Evolutionary conservation across 2,329 filamentous ascomycete species (phyloP).

Genomic region (Dactylellina leptospora): DNA sequence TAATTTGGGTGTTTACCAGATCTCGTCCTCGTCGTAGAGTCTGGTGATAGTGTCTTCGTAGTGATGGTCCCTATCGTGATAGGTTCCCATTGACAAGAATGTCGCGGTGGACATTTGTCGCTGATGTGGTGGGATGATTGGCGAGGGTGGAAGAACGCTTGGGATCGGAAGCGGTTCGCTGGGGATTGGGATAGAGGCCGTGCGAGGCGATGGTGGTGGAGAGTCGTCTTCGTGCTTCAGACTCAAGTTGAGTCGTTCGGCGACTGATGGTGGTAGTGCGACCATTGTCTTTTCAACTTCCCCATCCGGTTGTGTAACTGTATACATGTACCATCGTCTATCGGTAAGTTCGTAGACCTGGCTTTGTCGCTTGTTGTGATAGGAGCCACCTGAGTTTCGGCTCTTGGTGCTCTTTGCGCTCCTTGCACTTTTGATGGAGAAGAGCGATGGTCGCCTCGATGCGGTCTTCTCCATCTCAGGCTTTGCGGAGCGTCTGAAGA

Average conservation of each 20-base stretch:
- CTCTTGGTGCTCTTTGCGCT: slow-evolving; percentile 45
- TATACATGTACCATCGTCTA: slow-evolving; percentile 53
- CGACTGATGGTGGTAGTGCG: slow-evolving; percentile 41
- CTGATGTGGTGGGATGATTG: slow-evolving; percentile 36
- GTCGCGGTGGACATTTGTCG: slow-evolving; percentile 43
- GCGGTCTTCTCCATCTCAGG: slow-evolving; percentile 39
- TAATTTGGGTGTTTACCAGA: slow-evolving; percentile 44
- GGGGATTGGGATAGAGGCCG: slow-evolving; percentile 44
- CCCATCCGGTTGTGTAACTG: slow-evolving; percentile 46
- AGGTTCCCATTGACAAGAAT: slow-evolving; percentile 31
- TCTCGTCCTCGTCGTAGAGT: slow-evolving; percentile 48
- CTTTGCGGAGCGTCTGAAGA: slow-evolving; percentile 47
- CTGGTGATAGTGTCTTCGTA: slow-evolving; percentile 51
- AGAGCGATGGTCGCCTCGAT: slow-evolving; percentile 43
- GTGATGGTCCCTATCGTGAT: slow-evolving; percentile 35
- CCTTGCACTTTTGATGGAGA: slow-evolving; percentile 46
- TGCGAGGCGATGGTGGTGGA: slow-evolving; percentile 47
- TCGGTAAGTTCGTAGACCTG: slow-evolving; percentile 52
- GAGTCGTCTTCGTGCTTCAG: slow-evolving; percentile 44
- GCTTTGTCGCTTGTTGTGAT: slow-evolving; percentile 51
- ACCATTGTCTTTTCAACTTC: slow-evolving; percentile 48
- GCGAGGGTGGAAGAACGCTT: slow-evolving; percentile 36
- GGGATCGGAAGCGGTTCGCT: slow-evolving; percentile 35
- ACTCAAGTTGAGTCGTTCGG: slow-evolving; percentile 45
- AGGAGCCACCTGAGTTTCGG: slow-evolving; percentile 43